Base-by-base conservation (phyloP, 768 basidiomycete species). In the Sporobolomyces pararoseus region DNA sequence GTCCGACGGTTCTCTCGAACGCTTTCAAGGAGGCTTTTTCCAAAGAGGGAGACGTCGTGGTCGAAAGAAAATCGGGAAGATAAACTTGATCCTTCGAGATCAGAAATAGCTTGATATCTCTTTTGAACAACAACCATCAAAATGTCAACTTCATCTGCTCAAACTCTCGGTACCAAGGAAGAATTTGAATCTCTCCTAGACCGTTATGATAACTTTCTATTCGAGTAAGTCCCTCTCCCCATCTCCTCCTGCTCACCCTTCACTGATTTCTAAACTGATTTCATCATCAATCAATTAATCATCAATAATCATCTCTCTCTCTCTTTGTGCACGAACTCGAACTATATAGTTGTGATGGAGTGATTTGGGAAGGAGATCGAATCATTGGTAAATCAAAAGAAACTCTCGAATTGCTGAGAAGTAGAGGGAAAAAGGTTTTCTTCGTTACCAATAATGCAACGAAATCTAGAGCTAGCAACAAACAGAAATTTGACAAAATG, bases 361-460 rank as follows among this genome's bases (percentile, higher is more conserved):
- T 77, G 0, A 68, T 77, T 58, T 77, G 77, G 77, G 72, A 75
- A 52, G 75, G 75, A 23, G 68, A 76, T 60, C 23, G 66, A 7
- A 50, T 75, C n/a, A 75, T 77, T 35, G 64, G 59, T 12, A 59
- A 67, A 23, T 74, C 75, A 0, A 27, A 44, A 31, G 58, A 67
- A 27, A 62, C 74, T n/a, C 74, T 77, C 23, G 23, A 74, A 34
- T 60, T 58, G 47, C 44, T 77, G 31, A 50, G 75, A 19, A 50
- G 44, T 21, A 35, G 35, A 39, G 66, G 66, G 19, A 77, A 77
- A 66, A 70, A 53, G 7, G 44, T 71, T 49, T 65, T 73, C 29
- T 76, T 75, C 69, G 74, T 76, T 25, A 97, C 94, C 23, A 99
- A 99, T 81, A 99, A 98, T 78, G 94, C 95, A 53, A 90, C 88